Base-by-base conservation (phyloP, 1,139 yeast genomes). In the Yamadazyma trypodendri region DNA sequence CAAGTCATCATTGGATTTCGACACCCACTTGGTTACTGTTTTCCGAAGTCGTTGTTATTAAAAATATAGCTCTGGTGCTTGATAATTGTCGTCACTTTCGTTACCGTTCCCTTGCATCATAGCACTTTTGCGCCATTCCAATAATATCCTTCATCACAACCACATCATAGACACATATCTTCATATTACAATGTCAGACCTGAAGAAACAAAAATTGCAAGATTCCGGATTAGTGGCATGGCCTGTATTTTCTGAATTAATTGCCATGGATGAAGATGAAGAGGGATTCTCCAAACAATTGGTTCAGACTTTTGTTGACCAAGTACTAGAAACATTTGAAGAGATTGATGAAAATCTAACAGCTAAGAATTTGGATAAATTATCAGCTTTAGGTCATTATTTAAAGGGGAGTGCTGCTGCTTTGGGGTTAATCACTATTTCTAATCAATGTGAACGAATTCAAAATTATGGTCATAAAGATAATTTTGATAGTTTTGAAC, bases 321-420 rank as follows among this genome's bases (percentile, higher is more conserved):
- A 92, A 63, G 96, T 95, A 12, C 74, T 75, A 46, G 84, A 80
- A 17, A 90, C 96, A 0, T 85, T 90, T 53, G 66, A 63, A 32
- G 80, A 85, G 48, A 84, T 92, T 60, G 84, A 84, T 44, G 61
- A 63, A 12, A 79, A 81, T 31, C 59, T 88, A 40, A 48, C 55
- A 20, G 42, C 49, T 8, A 60, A 60, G 34, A 73, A 84, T 53
- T 72, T 90, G 43, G 74, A 67, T 28, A 72, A 78, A 43, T 67
- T 92, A 43, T 84, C 92, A 17, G 71, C 80, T 14, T 67, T 86
- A 47, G 98, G 98, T 18, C 98, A 92, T 59, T 92, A 87, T 58
- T 70, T 92, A 45, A 94, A 94, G 60, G 98, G 98, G 32, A 84
- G 95, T 9, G 95, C 97, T 1, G 96, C 97, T 3, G 94, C 97